Evolutionary conservation across 129 eudicot genomes (phyloP).

Genomic region (Dittrichia graveolens): DNA sequence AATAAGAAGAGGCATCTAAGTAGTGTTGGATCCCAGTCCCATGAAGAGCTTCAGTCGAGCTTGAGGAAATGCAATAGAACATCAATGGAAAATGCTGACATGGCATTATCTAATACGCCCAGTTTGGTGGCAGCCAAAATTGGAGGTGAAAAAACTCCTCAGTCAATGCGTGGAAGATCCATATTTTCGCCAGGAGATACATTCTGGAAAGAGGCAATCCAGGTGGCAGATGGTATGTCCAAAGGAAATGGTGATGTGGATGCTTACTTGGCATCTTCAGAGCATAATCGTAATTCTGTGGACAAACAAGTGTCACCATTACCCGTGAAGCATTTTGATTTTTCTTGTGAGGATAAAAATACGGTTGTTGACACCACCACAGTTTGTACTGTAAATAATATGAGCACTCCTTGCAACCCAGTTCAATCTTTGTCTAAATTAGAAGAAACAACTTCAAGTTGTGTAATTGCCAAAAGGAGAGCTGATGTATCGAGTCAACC

Average conservation of each 20-base stretch:
- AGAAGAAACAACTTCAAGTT: constrained; percentile 35
- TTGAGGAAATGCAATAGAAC: constrained; percentile 65
- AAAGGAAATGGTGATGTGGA: constrained; percentile 21
- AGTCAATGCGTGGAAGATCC: constrained; percentile 76
- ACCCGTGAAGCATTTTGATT: constrained; percentile 92
- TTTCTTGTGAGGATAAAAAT: constrained; percentile 64
- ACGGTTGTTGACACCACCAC: constrained; percentile 31
- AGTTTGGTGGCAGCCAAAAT: constrained; percentile 32
- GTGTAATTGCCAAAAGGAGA: constrained; percentile 36
- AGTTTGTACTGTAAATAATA: constrained; percentile 25
- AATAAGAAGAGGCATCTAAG: constrained; percentile 53
- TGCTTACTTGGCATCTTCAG: constrained; percentile 40
- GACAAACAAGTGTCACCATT: constrained; percentile 76
- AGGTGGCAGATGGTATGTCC: constrained; percentile 75
- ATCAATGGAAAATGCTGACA: constrained; percentile 28
- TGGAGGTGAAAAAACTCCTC: constrained; percentile 69
- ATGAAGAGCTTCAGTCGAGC: constrained; percentile 41
- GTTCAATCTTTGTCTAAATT: constrained; percentile 33
- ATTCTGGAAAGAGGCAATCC: constrained; percentile 95
- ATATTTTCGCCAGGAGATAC: constrained; percentile 91
- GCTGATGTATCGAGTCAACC: constrained; percentile 28
- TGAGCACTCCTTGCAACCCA: constrained; percentile 24
- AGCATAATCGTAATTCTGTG: constrained; percentile 36
- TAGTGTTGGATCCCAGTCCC: constrained; percentile 23
- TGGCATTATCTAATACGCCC: constrained; percentile 58